phyloP scores from a whole-genome alignment of 1,284 basidiomycete species.

The Trichosporon inkin region DNA sequence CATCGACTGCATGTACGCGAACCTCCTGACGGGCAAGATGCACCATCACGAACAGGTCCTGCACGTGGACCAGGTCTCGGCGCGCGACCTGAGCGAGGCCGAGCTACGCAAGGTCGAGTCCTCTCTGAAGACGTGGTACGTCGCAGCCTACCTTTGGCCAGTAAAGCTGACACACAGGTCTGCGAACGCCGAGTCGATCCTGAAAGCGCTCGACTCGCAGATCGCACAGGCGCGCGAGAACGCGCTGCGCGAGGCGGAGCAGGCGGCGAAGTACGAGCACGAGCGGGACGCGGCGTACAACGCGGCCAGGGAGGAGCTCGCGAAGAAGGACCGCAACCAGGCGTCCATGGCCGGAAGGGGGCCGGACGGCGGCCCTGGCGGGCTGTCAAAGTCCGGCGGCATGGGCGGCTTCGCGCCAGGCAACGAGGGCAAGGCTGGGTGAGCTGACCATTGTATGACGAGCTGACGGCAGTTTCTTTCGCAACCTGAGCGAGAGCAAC shows the following conservation, averaged over 20 bases:
- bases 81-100: conserved; percentile 72
- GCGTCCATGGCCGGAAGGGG: not conserved
- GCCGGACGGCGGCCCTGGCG: not conserved
- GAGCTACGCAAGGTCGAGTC: conserved; percentile 60
- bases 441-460: not conserved
- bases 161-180: conserved; percentile 55
- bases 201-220: conserved; percentile 56
- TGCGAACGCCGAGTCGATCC: conserved; percentile 62
- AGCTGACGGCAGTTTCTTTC: not conserved
- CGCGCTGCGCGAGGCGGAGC: conserved; percentile 13
- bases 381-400: not conserved
- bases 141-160: not conserved
- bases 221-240: conserved; percentile 25
- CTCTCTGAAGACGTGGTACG: conserved; percentile 68
- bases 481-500: not conserved
- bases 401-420: not conserved
- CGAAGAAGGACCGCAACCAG: not conserved
- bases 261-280: conserved; percentile 6
- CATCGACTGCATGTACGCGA: conserved; percentile 90
- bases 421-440: not conserved
- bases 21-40: conserved; percentile 79
- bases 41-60: conserved; percentile 82
- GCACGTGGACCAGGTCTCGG: conserved; percentile 85
- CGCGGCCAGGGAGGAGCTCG: conserved; percentile 2
- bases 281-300: conserved; percentile 14